A percentile compares a stretch with the other conserved stretches of the same genome.
Evolutionary conservation across 1,139 yeast species (phyloP).

Genomic region (Protomyces inouyei): DNA sequence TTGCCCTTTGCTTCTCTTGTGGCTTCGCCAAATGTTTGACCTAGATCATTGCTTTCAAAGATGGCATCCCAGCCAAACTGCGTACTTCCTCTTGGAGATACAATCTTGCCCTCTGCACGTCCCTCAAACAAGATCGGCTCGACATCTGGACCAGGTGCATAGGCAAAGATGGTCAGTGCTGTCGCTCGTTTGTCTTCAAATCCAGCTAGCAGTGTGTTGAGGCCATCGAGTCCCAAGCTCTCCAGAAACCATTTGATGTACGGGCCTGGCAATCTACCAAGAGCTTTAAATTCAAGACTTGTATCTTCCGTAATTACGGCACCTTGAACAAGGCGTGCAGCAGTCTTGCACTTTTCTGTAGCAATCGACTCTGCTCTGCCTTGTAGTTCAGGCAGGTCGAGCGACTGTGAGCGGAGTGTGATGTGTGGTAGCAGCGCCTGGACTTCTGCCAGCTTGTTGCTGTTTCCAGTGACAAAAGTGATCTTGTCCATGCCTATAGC

Average conservation of each 20-base stretch:
- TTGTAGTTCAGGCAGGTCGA: conserved; percentile 57
- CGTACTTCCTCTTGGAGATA: conserved; percentile 66
- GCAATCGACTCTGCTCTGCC: conserved; percentile 83
- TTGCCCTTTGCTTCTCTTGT: conserved; percentile 65
- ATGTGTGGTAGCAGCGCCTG: conserved; percentile 18
- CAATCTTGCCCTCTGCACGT: conserved; percentile 65
- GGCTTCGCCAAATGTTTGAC: conserved; percentile 72
- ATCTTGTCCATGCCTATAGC: conserved; percentile 8
- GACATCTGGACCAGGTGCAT: conserved; percentile 72
- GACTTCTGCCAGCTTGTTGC: conserved; percentile 28
- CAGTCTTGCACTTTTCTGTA: conserved; percentile 69
- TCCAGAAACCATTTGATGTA: conserved; percentile 82
- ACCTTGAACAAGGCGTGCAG: conserved; percentile 56
- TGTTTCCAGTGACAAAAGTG: conserved; percentile 31
- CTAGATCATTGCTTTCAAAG: conserved; percentile 26
- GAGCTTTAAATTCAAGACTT: conserved; percentile 75
- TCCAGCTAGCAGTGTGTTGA: conserved; percentile 69
- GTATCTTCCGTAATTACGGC: conserved; percentile 96
- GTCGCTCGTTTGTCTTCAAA: conserved; percentile 80
- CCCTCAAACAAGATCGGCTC: conserved; percentile 80
- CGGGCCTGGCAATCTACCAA: conserved; percentile 89
- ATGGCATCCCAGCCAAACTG: conserved; percentile 70
- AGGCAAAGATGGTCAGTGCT: conserved; percentile 91
- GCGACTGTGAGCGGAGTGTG: conserved; percentile 14
- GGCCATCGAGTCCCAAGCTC: conserved; percentile 56